Evolutionary conservation across 2,329 filamentous ascomycete genomes (phyloP).

Genomic region (Dichotomopilus funicola): DNA sequence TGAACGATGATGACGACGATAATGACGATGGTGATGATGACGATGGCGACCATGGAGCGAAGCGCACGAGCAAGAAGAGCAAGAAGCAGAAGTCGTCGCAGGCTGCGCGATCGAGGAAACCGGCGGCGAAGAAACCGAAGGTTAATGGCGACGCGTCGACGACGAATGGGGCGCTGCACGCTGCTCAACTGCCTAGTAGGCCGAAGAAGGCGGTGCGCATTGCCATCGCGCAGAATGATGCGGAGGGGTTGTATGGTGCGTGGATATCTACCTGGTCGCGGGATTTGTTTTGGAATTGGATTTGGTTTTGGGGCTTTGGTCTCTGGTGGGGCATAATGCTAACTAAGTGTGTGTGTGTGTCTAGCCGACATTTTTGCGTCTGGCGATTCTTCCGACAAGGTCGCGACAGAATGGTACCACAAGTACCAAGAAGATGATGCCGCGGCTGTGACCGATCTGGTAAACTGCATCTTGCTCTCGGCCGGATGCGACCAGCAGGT

Average conservation of each 20-base stretch:
- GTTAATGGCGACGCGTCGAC: conserved; percentile 47
- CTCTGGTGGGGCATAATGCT: conserved; percentile 18
- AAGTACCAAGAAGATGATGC: conserved; percentile 50
- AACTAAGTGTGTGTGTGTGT: conserved; percentile 15
- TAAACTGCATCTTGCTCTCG: conserved; percentile 62
- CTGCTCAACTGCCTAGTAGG: conserved; percentile 43
- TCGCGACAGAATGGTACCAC: conserved; percentile 55
- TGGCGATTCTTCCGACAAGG: conserved; percentile 48
- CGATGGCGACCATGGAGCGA: conserved; percentile 42
- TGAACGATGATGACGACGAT: conserved; percentile 29
- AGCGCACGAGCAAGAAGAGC: conserved; percentile 28
- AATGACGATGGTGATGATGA: conserved; percentile 36
- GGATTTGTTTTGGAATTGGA: background rate
- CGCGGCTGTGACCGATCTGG: conserved; percentile 52
- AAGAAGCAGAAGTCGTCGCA: conserved; percentile 35
- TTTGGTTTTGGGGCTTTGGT: too few species aligned
- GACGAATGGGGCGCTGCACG: conserved; percentile 23
- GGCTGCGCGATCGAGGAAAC: conserved; percentile 45
- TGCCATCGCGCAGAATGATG: conserved; percentile 44
- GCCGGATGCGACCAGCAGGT: conserved; percentile 78
- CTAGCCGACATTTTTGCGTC: conserved; percentile 59
- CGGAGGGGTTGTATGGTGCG: conserved; percentile 52
- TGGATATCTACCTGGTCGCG: background rate
- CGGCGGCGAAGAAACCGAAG: conserved; percentile 58
- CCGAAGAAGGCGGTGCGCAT: conserved; percentile 52